Base-by-base conservation (phyloP, 1,284 basidiomycete genomes). In the Apiotrichum montevideense region DNA sequence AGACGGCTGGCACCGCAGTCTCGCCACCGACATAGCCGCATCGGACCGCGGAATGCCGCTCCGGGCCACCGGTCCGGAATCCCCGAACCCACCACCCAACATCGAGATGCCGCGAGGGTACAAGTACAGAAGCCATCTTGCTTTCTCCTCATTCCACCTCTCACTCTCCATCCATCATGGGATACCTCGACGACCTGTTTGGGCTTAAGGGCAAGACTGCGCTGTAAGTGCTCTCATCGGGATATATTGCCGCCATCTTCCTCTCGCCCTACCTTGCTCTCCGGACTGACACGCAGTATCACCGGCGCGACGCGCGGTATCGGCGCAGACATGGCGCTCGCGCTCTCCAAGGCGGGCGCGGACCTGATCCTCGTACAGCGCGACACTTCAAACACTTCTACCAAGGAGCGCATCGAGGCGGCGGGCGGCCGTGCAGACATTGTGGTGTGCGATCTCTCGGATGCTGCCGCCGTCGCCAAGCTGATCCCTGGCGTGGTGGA, bases 291-390 rank as follows among this genome's bases (percentile, higher is more conserved):
- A 54, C 43, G 52, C 52, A 74, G 73, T n/a, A 55, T 69, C 63
- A 77, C 75, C 34, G 74, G 75, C 43, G 73, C 66, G n/a, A 76
- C 75, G 40, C 66, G 76, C 47, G 77, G 73, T 45, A 76, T 78
- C 59, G 76, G 74, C 35, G 66, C 72, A 29, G 62, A 65, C 39
- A 69, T 76, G 57, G 79, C 79, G 32, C 60, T 81, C 29, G 79
- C 79, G 0, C 75, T 81, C 10, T 76, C 79, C 35, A 76, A 80
- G 66, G 79, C 80, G 11, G 93, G 93, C 33, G 91, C 92, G 37
- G 81, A 85, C 57, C 78, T 96, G 66, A 86, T 89, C 71, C 83
- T 95, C 61, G 83, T 89, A 52, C 85, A 87, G 66, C 83, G 89
- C 59, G 73, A 75, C 61, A 61, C 77, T 37, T 65, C 81, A 44